phyloP scores from a whole-genome alignment of 306 rosid species.

The Sesbania bispinosa region DNA sequence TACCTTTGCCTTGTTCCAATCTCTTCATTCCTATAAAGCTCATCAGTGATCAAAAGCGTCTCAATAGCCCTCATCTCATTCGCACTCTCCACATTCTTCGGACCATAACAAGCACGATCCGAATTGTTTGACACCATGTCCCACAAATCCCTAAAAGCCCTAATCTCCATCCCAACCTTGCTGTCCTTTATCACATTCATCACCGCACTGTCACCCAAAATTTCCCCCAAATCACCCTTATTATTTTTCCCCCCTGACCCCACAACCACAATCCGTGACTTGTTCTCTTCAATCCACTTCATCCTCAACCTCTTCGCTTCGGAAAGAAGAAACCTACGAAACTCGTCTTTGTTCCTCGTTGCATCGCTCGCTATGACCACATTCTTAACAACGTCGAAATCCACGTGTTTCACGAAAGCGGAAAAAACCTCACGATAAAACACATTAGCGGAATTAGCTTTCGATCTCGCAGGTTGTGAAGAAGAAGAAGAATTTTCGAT shows the following conservation, averaged over 20 bases:
- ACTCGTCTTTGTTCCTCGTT: constrained; percentile 17
- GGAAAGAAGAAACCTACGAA: neutral
- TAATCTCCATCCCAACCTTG: constrained; percentile 13
- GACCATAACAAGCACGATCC: constrained; percentile 36
- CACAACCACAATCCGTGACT: constrained; percentile 13
- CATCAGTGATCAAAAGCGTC: constrained; percentile 35
- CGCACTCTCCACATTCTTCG: constrained; percentile 29
- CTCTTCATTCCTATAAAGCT: constrained; percentile 30
- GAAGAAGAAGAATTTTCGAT: neutral
- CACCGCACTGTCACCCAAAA: constrained; percentile 21
- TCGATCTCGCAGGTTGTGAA: neutral
- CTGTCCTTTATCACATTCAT: constrained; percentile 29
- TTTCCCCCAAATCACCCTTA: constrained; percentile 5
- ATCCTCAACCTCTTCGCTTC: constrained; percentile 30
- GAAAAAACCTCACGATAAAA: constrained; percentile 14
- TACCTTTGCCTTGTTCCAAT: constrained; percentile 15
- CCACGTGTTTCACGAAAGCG: constrained; percentile 23
- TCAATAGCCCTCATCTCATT: constrained; percentile 38
- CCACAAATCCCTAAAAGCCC: constrained; percentile 25
- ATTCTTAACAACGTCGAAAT: constrained; percentile 15
- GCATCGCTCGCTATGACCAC: constrained; percentile 20
- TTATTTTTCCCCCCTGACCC: neutral
- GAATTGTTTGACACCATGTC: constrained; percentile 25
- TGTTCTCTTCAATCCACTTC: constrained; percentile 22
- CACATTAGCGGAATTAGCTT: neutral